A percentile compares a stretch with the other conserved stretches of the same genome.
These are phyloP conservation scores for Casuarina cunninghamiana DNA, from an alignment of 306 rosid species.

Conservation along the genomic window DNA sequence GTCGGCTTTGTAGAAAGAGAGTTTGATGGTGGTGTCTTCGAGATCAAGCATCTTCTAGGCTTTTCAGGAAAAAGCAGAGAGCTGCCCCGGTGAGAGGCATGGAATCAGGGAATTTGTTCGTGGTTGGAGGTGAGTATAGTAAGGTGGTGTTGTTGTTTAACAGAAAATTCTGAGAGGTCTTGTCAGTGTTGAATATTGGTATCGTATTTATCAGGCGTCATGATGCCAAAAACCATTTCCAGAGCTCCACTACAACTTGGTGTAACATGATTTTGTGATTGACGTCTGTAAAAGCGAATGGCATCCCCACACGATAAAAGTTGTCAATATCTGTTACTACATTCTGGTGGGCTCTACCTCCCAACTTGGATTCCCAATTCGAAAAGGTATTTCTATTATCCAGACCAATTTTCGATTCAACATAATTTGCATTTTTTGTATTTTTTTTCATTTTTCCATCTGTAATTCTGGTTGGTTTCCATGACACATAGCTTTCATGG, in stretches of 20 bases:
- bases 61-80: constrained; percentile 23
- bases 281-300: constrained; percentile 28
- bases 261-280: constrained; percentile 32
- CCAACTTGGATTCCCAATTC: constrained; percentile 41
- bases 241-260: constrained; percentile 58
- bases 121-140: constrained; percentile 47
- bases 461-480: constrained; percentile 37
- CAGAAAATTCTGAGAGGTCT: constrained; percentile 39
- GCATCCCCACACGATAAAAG: constrained; percentile 39
- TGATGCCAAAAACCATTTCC: constrained; percentile 34
- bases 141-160: constrained; percentile 11
- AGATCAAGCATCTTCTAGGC: constrained; percentile 30
- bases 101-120: constrained; percentile 56
- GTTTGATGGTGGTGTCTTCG: neutral
- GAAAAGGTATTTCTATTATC: constrained; percentile 31
- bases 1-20: neutral
- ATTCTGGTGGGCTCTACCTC: constrained; percentile 26
- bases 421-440: constrained; percentile 6
- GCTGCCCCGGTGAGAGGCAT: constrained; percentile 31
- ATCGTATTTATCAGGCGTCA: neutral
- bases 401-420: constrained; percentile 9
- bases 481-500: constrained; percentile 51
- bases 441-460: constrained; percentile 16
- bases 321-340: constrained; percentile 29
- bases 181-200: constrained; percentile 35